Percentiles rank a stretch among this genome's conserved stretches.
Evolutionary conservation across 768 basidiomycete genomes (phyloP).

Genomic region (Auriscalpium vulgare): DNA sequence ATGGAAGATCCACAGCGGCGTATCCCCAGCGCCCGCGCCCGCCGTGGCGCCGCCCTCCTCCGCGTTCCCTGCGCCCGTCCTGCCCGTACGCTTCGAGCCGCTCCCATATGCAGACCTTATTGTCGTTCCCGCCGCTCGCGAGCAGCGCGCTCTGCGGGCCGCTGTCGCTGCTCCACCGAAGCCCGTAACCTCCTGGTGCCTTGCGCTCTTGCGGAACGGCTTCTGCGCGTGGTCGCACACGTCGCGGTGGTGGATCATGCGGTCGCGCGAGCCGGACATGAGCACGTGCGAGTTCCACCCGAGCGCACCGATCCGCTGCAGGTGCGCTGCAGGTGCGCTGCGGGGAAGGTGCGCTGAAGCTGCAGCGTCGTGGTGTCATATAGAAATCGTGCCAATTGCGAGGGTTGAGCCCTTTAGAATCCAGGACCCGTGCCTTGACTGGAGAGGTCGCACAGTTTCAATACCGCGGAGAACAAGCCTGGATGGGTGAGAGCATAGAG

Average conservation of each 20-base stretch:
- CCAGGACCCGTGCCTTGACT: constrained; percentile 65
- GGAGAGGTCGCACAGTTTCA: constrained; percentile 79
- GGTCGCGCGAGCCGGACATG: constrained; percentile 86
- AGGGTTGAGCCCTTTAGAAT: constrained; percentile 87
- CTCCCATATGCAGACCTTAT: constrained; percentile 99
- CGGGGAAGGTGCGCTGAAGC: constrained; percentile 71
- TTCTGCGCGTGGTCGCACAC: constrained; percentile 60
- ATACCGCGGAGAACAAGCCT: constrained; percentile 49
- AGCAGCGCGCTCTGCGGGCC: constrained; percentile 46
- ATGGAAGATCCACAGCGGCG: constrained; percentile 89
- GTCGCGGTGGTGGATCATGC: constrained; percentile 87
- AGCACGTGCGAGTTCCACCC: constrained; percentile 90
- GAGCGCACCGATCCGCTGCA: constrained; percentile 84
- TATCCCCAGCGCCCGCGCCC: constrained; percentile 36
- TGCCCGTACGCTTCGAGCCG: constrained; percentile 40
- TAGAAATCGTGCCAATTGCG: constrained; percentile 89
- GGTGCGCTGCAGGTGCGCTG: too few relatives aligned
- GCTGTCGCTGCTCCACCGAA: constrained; percentile 76
- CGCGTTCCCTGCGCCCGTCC: constrained; percentile 19
- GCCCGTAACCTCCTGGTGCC: constrained; percentile 96
- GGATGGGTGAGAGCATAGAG: constrained; percentile 7
- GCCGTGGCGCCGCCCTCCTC: constrained; percentile 20
- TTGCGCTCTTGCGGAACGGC: constrained; percentile 65
- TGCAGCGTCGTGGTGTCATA: constrained; percentile 82
- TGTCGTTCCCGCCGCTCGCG: constrained; percentile 96